phyloP scores from a whole-genome alignment of 2,329 filamentous ascomycete species.

The Amphichorda felina region DNA sequence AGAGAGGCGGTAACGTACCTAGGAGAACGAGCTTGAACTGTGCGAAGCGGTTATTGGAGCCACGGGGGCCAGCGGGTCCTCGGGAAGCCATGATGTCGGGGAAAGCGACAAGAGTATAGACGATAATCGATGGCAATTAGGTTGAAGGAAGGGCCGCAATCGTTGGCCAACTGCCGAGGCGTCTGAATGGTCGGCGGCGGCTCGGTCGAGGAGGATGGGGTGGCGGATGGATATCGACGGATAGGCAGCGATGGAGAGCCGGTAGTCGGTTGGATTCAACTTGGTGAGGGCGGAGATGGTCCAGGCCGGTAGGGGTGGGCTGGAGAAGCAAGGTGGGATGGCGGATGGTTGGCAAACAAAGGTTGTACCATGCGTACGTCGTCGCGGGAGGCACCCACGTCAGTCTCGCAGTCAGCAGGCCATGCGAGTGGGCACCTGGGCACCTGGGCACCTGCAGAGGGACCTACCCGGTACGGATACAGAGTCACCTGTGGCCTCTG shows the following conservation, averaged over 20 bases:
- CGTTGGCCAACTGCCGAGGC: not conserved
- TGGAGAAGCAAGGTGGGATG: not conserved
- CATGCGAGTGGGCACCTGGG: not conserved
- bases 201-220: too few relatives aligned
- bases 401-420: slow-evolving; percentile 3
- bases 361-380: too few relatives aligned
- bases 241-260: not conserved
- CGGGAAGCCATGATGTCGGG: slow-evolving; percentile 65
- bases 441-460: too few relatives aligned
- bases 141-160: not conserved
- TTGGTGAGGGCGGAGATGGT: not conserved
- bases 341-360: not conserved
- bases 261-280: not conserved
- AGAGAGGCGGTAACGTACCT: slow-evolving; percentile 44
- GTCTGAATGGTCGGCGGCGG: not conserved
- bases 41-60: slow-evolving; percentile 75
- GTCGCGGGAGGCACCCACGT: slow-evolving; percentile 3
- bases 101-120: not conserved
- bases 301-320: not conserved
- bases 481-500: too few relatives aligned
- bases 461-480: too few relatives aligned
- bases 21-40: slow-evolving; percentile 98
- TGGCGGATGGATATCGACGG: too few relatives aligned
- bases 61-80: slow-evolving; percentile 51
- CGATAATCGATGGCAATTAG: slow-evolving; percentile 3